These are phyloP conservation scores for Globisporangium paroecandrum DNA, from an alignment of 352 stramenopile genomes.

Conservation along the genomic window DNA sequence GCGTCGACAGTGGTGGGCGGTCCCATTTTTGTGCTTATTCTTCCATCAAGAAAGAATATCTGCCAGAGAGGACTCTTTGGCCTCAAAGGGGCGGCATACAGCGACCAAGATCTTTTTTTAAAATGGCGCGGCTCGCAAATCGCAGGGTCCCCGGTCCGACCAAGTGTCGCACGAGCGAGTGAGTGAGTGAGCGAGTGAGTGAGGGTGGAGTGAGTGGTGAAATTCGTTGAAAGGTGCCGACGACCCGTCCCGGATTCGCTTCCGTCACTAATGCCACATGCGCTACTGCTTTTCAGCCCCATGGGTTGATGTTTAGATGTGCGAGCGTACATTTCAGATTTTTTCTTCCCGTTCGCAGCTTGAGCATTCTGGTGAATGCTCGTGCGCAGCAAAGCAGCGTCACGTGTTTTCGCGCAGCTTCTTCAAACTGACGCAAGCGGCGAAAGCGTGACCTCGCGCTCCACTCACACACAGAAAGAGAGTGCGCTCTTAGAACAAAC, in stretches of 20 bases:
- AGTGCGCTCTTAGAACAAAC: neutral
- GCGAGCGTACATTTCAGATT: neutral
- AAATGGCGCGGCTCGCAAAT: neutral
- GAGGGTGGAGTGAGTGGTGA: too few species aligned
- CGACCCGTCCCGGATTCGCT: neutral
- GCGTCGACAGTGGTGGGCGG: neutral
- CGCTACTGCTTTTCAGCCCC: neutral
- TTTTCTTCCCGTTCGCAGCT: neutral
- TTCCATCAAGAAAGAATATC: slow-evolving; percentile 1
- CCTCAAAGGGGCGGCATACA: neutral
- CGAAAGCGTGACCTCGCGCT: neutral
- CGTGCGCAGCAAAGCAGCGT: neutral
- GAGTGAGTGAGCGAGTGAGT: too few species aligned
- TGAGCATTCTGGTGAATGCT: neutral
- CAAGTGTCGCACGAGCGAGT: neutral
- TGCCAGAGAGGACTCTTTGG: neutral
- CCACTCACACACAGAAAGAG: neutral
- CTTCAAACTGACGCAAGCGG: neutral
- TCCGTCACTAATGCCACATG: neutral
- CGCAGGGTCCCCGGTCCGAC: neutral
- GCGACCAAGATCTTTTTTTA: neutral
- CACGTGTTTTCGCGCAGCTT: neutral
- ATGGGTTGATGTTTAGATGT: neutral
- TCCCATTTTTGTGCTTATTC: neutral
- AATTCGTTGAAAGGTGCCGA: neutral